These are phyloP conservation scores for Botrytis sinoallii DNA, from an alignment of 2,329 filamentous ascomycete genomes.

Conservation along the genomic window DNA sequence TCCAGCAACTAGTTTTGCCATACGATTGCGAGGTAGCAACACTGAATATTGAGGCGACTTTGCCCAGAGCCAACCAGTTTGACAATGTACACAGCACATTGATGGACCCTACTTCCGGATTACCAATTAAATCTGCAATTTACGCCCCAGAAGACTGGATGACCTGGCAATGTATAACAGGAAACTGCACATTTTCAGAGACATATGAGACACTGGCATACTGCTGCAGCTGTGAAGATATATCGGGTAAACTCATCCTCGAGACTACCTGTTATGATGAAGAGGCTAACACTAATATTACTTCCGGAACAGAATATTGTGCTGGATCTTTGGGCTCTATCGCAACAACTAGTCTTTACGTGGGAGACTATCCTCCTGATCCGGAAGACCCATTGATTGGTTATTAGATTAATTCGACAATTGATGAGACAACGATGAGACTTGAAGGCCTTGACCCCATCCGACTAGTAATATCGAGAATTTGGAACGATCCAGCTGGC, in stretches of 20 bases:
- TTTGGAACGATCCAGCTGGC: too few species aligned
- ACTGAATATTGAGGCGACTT: background rate
- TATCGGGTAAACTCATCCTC: background rate
- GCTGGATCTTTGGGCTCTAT: accelerated
- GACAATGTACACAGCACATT: background rate
- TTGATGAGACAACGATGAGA: too few species aligned
- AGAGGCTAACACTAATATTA: background rate
- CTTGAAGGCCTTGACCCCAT: too few species aligned
- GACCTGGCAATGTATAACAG: background rate
- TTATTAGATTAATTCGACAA: too few species aligned
- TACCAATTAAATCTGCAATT: background rate
- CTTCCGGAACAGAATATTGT: background rate
- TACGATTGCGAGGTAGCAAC: background rate
- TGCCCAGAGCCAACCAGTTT: background rate
- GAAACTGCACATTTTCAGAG: background rate
- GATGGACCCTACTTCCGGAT: too few species aligned
- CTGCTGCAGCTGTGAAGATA: background rate
- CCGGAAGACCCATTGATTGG: accelerated
- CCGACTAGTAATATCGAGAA: too few species aligned
- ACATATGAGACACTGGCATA: background rate
- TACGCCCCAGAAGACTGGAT: background rate
- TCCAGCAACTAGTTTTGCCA: background rate
- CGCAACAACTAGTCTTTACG: background rate
- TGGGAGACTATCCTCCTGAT: background rate
- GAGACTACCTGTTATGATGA: background rate